A percentile compares a stretch with the other conserved stretches of the same genome.
Conservation (phyloP, 108 stramenopile genomes). For the Fragilaria crotonensis region DNA sequence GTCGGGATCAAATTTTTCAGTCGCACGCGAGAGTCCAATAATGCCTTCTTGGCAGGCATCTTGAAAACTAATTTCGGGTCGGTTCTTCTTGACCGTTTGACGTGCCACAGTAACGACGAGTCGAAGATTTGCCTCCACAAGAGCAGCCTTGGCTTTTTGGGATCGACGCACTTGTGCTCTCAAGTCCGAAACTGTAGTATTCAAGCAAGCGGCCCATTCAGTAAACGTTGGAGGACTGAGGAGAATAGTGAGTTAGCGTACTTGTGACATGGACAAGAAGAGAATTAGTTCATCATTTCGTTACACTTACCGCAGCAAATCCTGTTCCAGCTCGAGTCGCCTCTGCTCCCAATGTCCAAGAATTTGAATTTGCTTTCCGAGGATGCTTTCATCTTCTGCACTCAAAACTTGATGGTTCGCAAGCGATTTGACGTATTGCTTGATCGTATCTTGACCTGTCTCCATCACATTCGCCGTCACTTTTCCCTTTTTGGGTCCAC, state of each 20-base stretch:
- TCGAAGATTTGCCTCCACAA: slow-evolving; percentile 57
- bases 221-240: slow-evolving; percentile 45
- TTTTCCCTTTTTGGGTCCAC: neutral
- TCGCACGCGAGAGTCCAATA: slow-evolving; percentile 65
- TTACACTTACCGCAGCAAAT: slow-evolving; percentile 27
- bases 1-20: slow-evolving; percentile 80
- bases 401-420: slow-evolving; percentile 45
- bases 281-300: neutral
- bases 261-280: slow-evolving; percentile 1
- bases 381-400: slow-evolving; percentile 33
- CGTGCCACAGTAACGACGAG: slow-evolving; percentile 66
- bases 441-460: slow-evolving; percentile 46
- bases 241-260: neutral
- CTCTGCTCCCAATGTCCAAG: slow-evolving; percentile 32
- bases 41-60: slow-evolving; percentile 85
- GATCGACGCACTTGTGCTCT: slow-evolving; percentile 52
- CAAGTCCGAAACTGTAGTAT: slow-evolving; percentile 38
- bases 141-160: slow-evolving; percentile 50
- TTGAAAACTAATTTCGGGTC: slow-evolving; percentile 36
- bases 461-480: slow-evolving; percentile 48
- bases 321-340: slow-evolving; percentile 28
- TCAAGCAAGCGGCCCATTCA: slow-evolving; percentile 40
- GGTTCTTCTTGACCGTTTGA: slow-evolving; percentile 36
- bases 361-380: slow-evolving; percentile 38
- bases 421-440: slow-evolving; percentile 41